These are phyloP conservation scores for Aureobasidium lini DNA, from an alignment of 2,329 filamentous ascomycete genomes.

Conservation along the genomic window DNA sequence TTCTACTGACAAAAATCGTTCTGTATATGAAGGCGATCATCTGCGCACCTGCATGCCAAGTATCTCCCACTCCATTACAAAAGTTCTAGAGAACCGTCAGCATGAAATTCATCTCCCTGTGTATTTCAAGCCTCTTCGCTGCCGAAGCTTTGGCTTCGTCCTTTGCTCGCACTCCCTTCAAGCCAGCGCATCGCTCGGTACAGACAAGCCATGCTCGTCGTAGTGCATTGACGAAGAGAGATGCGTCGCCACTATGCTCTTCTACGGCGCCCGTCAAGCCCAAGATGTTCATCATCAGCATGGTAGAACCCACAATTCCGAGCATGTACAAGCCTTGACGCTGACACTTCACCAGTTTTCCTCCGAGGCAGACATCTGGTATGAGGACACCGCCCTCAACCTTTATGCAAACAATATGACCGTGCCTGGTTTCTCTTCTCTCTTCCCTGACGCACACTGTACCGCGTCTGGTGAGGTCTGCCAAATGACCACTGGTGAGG, in stretches of 20 bases:
- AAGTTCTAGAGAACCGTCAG: background rate
- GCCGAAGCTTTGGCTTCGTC: slow-evolving; percentile 1
- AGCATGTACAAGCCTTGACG: background rate
- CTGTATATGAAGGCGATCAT: background rate
- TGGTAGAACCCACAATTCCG: background rate
- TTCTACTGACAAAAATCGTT: background rate
- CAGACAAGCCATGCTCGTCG: background rate
- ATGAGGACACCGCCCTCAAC: background rate
- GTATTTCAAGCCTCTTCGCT: background rate
- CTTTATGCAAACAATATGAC: slow-evolving; percentile 1
- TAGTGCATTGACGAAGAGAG: background rate
- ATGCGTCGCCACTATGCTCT: background rate
- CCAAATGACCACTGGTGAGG: slow-evolving; percentile 3
- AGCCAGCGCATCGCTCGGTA: background rate
- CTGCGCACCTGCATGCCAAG: background rate
- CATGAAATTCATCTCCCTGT: background rate
- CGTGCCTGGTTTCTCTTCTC: slow-evolving; percentile 2
- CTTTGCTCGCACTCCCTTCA: background rate
- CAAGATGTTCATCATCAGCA: slow-evolving; percentile 7
- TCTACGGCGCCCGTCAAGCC: background rate
- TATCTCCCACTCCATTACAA: background rate
- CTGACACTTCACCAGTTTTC: background rate
- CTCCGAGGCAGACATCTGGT: slow-evolving; percentile 2
- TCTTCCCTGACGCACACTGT: slow-evolving; percentile 6
- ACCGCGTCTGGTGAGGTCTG: background rate